These are phyloP conservation scores for Microdochium paspali DNA, from an alignment of 2,329 filamentous ascomycete species.

Conservation along the genomic window DNA sequence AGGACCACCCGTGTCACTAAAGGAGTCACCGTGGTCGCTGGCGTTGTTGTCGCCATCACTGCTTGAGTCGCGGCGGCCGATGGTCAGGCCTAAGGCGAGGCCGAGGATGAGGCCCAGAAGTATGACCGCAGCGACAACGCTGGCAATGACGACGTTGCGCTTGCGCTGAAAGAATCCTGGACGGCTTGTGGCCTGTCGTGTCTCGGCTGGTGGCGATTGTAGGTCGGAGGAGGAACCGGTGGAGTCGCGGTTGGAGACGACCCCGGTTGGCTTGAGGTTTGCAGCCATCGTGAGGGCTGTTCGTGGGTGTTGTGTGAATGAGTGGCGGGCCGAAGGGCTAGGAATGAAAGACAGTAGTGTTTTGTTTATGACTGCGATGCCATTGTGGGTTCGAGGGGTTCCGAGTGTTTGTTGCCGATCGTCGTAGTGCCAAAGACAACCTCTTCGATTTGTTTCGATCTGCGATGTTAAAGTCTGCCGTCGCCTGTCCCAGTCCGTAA, in stretches of 20 bases:
- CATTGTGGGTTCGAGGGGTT: too few species aligned
- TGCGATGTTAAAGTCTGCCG: too few species aligned
- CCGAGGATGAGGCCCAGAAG: neutral
- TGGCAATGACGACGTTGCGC: neutral
- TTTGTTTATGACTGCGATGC: too few species aligned
- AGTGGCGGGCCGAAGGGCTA: too few species aligned
- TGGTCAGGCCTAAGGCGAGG: neutral
- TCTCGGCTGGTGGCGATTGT: neutral
- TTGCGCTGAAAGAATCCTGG: neutral
- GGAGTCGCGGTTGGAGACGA: neutral
- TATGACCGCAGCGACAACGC: neutral
- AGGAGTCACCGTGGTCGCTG: neutral
- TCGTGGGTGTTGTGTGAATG: too few species aligned
- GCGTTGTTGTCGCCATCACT: neutral
- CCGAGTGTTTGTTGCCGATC: too few species aligned
- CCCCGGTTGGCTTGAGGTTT: neutral
- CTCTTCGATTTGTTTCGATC: too few species aligned
- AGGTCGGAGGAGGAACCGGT: neutral
- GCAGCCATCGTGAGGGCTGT: neutral
- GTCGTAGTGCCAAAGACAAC: too few species aligned
- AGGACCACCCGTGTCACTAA: neutral
- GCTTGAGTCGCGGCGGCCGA: neutral
- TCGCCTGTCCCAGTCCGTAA: too few species aligned
- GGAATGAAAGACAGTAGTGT: too few species aligned
- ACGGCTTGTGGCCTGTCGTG: neutral